phyloP scores from a whole-genome alignment of 495 filamentous ascomycete genomes.

The Saxispiralis lemnorum region DNA sequence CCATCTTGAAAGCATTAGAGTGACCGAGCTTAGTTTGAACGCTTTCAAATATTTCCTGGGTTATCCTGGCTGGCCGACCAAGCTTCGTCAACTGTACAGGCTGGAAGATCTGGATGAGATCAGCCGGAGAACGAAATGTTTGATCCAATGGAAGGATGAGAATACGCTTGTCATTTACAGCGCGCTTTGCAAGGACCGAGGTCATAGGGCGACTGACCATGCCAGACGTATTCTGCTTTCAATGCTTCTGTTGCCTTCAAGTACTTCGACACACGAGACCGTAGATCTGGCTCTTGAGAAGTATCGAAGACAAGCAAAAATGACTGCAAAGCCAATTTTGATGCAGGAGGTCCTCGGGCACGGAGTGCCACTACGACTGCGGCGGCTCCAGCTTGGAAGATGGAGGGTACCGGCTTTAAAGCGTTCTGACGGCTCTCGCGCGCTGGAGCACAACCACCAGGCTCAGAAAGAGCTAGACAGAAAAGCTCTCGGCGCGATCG shows the following conservation, averaged over 20 bases:
- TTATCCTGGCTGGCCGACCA: not conserved
- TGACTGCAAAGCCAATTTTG: not conserved
- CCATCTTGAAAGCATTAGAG: not conserved
- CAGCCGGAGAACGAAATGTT: not conserved
- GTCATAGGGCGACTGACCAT: not conserved
- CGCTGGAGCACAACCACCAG: too few relatives aligned
- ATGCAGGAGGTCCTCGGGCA: not conserved
- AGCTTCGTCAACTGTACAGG: not conserved
- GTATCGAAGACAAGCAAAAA: not conserved
- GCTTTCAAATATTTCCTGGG: constrained; percentile 2
- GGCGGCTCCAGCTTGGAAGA: not conserved
- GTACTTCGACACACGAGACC: not conserved
- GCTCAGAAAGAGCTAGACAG: too few relatives aligned
- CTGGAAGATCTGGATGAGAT: not conserved
- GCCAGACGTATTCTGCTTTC: not conserved
- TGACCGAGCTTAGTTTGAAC: not conserved
- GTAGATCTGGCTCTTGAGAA: not conserved
- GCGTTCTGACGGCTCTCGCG: not conserved
- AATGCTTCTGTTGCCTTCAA: not conserved
- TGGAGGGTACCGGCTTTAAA: not conserved
- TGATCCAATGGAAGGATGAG: not conserved
- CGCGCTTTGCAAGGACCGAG: not conserved
- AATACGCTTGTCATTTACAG: not conserved
- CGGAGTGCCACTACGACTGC: not conserved
- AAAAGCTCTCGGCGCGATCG: too few relatives aligned